Evolutionary conservation across 2,329 filamentous ascomycete genomes (phyloP), one percentile per base, ranked within the genome.

Genomic region (Alternaria sp.): DNA sequence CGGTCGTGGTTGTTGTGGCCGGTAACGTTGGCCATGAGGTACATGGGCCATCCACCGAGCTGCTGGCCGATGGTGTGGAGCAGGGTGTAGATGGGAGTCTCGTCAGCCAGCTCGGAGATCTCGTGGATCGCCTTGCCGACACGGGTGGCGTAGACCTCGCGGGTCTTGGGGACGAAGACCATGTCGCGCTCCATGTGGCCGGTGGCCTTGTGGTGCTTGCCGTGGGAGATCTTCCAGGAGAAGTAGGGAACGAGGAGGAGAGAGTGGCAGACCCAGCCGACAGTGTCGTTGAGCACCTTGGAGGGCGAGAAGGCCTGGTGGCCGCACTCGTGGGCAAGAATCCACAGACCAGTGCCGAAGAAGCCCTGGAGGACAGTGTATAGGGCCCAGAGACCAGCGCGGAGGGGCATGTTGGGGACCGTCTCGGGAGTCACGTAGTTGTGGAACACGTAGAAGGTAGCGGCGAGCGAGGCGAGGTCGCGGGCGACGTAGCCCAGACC

Each of bases 181-280:
- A 99, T 99, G 83, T 99, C 96, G 72, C 95, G 93, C 83, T 96
- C 93, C 84, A 99, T 90, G 86, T 99, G 89, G 74, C 94, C 96
- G 43, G 96, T 99, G 69, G 94, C 93, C 88, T 98, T 98, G 91
- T 99, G 96, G 86, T 99, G 96, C 89, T 97, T 97, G 85, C 93
- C 92, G 85, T 99, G 96, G 71, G 93, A 97, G 83, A 98, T 94
- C 85, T 99, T 97, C 96, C 96, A 99, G 79, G 93, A 97, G 86
- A 97, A 99, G 86, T 98, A 99, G 21, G 96, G 96, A 52, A 99
- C 95, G 60, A 97, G 86, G 43, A 97, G 89, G 47, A 89, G 82
- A 40, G 94, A 97, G 85, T 98, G 95, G 73, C 93, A 88, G 79
- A 97, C 81, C 92, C 93, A 97, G 76, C 95, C 95, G 62, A 96